phyloP scores from a whole-genome alignment of 176 grass and related monocot species.

The Chloris gayana region DNA sequence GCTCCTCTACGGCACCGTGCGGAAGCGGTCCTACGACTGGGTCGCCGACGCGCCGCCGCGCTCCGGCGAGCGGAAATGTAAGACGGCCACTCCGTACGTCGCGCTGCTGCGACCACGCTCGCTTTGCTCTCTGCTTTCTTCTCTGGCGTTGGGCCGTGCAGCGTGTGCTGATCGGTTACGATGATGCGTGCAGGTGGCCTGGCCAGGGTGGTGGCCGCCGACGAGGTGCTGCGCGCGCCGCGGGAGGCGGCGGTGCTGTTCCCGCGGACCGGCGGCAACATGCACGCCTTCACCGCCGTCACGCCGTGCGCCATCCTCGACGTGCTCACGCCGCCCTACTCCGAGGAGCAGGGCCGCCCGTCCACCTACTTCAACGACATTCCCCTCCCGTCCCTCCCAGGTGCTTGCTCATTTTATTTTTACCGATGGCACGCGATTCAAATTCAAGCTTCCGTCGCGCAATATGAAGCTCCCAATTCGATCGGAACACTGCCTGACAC shows the following conservation, averaged over 20 bases:
- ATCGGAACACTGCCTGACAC: neutral
- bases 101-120: neutral
- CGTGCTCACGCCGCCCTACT: slow-evolving; percentile 76
- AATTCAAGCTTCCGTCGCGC: neutral
- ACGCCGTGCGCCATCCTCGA: slow-evolving; percentile 89
- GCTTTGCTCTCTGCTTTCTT: neutral
- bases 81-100: neutral
- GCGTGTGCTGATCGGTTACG: neutral
- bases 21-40: slow-evolving; percentile 76
- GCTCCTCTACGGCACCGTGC: slow-evolving; percentile 64
- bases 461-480: neutral
- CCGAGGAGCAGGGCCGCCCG: slow-evolving; percentile 58
- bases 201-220: slow-evolving; percentile 64
- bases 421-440: too few relatives aligned
- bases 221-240: slow-evolving; percentile 50
- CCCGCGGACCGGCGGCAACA: slow-evolving; percentile 78
- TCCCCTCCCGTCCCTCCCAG: slow-evolving; percentile 56
- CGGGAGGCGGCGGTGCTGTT: slow-evolving; percentile 73
- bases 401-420: slow-evolving; percentile 38
- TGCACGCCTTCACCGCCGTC: slow-evolving; percentile 80
- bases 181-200: slow-evolving; percentile 48
- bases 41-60: slow-evolving; percentile 24
- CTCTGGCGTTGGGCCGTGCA: neutral
- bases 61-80: slow-evolving; percentile 42
- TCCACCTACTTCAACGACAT: slow-evolving; percentile 68